Evolutionary conservation across 225 moss, liverwort and hornwort genomes (phyloP), one percentile per base, ranked within the genome.

Genomic region (Sphagnum contortum): DNA sequence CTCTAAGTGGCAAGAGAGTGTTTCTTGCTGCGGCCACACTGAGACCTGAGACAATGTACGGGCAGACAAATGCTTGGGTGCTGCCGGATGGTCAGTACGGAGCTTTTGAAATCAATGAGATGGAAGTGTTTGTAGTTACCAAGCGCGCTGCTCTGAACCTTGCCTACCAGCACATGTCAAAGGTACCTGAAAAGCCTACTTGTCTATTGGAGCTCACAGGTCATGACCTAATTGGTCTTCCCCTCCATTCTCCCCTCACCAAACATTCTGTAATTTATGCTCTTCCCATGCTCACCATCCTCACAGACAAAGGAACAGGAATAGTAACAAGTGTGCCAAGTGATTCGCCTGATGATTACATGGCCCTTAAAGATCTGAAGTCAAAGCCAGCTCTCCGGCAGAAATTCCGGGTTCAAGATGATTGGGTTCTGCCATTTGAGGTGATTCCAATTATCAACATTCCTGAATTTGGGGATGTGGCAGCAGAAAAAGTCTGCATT

Each of bases 21-120:
- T 98, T 78, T 62, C 83, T 98, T 47, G 98, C 91, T 9, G 98
- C 98, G 57, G 98, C 98, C 6, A 98, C 98, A 12, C 61, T 98
- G 71, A 89, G 98, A 13, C 98, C 98, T 60, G 98, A 98, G 81
- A 98, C 98, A 12, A 98, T 98, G 98, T 98, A 91, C 73, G 98
- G 98, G 45, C 98, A 98, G 72, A 98, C 93, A 2, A 98, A 98
- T 70, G 86, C 88, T 10, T 98, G 98, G 98, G 98, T 98, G 70
- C 87, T 98, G 0, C 93, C 98, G 5, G 86, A 89, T 9, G 98
- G 98, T 48, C 82, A 89, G 9, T 98, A 98, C 61, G 98, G 98
- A 54, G 98, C 93, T 12, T 98, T 84, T 74, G 93, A 91, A 77
- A 76, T 98, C 48, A 75, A 89, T 59, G 87, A 91, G 5, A 80